Evolutionary conservation across 345 rosid genomes (phyloP), one percentile per base, ranked within the genome.

Genomic region (Aquilaria sinensis): DNA sequence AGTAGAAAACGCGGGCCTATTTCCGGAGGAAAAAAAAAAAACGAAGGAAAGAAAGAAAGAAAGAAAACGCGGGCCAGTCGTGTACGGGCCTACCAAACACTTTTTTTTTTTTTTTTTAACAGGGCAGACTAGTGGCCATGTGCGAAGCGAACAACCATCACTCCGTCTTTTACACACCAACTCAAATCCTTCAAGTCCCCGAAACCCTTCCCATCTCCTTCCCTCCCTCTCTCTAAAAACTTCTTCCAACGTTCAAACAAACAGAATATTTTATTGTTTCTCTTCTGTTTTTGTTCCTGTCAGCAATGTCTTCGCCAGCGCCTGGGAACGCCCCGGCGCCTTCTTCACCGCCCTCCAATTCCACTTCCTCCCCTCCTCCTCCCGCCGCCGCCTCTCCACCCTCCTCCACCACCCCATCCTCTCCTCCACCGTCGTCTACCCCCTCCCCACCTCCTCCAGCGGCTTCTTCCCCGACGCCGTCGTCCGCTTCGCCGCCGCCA

Each of bases 251-350:
- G 13, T 8, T 23, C 10, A 49, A 33, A 47, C 23, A 0, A 9
- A 14, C 29, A 52, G 16, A n/a, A 16, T 8, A 32, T 32, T 4
- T 33, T 31, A 16, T 31, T 31, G 7, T 32, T 16, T 49, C 9
- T 9, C 10, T 3, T 43, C 14, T 48, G 37, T 23, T 23, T 23
- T 23, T 23, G 12, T 32, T 48, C 11, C 46, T 4, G 31, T 37
- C n/a, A 6, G 30, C 41, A 50, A 84, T 87, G 86, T 77, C 90
- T 9, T 66, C 91, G 12, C 74, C 81, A 37, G 63, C 82, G 8
- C 82, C 82, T 2, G 79, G 78, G 37, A 32, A 80, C 2, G 60
- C 73, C 16, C 74, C 80, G n/a, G 65, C 73, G 2, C 15, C 72
- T 6, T 23, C 80, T 15, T 72, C 78, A 9, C 68, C 87, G 13